These are phyloP conservation scores for Avena eriantha DNA, from an alignment of 176 grass and related monocot genomes.

Conservation along the genomic window DNA sequence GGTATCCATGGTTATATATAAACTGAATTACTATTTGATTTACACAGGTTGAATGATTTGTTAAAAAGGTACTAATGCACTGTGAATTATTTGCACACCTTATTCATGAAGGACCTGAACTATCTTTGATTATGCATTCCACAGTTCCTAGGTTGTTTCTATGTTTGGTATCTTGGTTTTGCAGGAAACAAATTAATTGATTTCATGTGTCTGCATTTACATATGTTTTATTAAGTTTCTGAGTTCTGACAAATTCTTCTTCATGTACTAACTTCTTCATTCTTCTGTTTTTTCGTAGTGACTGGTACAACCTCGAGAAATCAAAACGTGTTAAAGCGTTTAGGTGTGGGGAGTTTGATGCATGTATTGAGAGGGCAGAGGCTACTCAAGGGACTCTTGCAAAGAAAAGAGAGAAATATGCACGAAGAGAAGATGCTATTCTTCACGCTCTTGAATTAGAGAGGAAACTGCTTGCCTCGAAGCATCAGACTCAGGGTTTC, in stretches of 20 bases:
- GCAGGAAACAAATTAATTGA: neutral
- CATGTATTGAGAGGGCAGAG: slow-evolving; percentile 97
- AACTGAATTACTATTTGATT: slow-evolving; percentile 2
- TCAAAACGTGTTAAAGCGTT: slow-evolving; percentile 98
- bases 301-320: slow-evolving; percentile 99
- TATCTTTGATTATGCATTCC: slow-evolving; percentile 6
- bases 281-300: slow-evolving; percentile 58
- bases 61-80: neutral
- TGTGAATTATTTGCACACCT: neutral
- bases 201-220: slow-evolving; percentile 15
- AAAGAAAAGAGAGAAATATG: slow-evolving; percentile 99
- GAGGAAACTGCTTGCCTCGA: slow-evolving; percentile 73
- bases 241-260: slow-evolving; percentile 18
- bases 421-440: slow-evolving; percentile 96
- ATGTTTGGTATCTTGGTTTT: slow-evolving; percentile 23
- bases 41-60: neutral
- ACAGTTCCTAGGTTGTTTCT: neutral
- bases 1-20: neutral
- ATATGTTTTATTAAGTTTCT: neutral
- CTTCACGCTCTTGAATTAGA: slow-evolving; percentile 97
- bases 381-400: slow-evolving; percentile 84
- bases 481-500: slow-evolving; percentile 54
- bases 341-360: slow-evolving; percentile 98
- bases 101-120: slow-evolving; percentile 26
- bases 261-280: slow-evolving; percentile 37